Conservation (phyloP, 257 asterid genomes). For the Penstemon eatonii region DNA sequence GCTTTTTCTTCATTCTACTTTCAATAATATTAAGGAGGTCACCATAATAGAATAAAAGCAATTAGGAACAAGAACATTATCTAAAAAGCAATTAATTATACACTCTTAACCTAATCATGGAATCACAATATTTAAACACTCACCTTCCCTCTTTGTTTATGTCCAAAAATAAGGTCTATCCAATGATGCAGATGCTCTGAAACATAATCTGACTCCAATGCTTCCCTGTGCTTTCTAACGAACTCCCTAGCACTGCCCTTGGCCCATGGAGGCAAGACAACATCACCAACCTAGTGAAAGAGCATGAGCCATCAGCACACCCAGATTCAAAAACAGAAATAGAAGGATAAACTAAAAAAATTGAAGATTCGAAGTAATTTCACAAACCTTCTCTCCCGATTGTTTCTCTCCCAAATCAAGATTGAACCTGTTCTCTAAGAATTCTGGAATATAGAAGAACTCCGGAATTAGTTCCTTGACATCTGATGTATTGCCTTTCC, state of each 20-base stretch:
- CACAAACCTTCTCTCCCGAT: constrained; percentile 95
- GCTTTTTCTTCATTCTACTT: constrained; percentile 3
- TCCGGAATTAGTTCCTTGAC: constrained; percentile 99
- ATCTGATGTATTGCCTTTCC: constrained; percentile 96
- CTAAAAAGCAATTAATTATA: not conserved
- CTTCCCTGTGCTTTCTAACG: constrained; percentile 91
- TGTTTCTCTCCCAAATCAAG: constrained; percentile 99
- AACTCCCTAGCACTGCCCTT: constrained; percentile 90
- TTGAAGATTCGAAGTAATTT: not conserved
- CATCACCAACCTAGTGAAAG: constrained; percentile 81
- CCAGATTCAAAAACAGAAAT: constrained; percentile 4
- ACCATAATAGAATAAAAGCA: not conserved
- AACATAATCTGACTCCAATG: constrained; percentile 96
- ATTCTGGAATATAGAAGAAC: constrained; percentile 95
- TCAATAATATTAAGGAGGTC: not conserved
- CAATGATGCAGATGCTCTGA: constrained; percentile 97
- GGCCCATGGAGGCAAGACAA: constrained; percentile 95
- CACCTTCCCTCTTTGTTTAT: constrained; percentile 97
- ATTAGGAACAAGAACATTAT: not conserved
- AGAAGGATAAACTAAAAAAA: not conserved
- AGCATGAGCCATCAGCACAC: constrained; percentile 32
- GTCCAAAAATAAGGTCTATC: constrained; percentile 98
- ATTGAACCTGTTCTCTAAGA: constrained; percentile 78
- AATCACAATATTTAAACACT: constrained; percentile 29
- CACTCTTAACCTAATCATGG: constrained; percentile 10